A percentile compares a stretch with the other conserved stretches of the same genome.
Conservation (phyloP, 768 basidiomycete species). For the Russula earlei region DNA sequence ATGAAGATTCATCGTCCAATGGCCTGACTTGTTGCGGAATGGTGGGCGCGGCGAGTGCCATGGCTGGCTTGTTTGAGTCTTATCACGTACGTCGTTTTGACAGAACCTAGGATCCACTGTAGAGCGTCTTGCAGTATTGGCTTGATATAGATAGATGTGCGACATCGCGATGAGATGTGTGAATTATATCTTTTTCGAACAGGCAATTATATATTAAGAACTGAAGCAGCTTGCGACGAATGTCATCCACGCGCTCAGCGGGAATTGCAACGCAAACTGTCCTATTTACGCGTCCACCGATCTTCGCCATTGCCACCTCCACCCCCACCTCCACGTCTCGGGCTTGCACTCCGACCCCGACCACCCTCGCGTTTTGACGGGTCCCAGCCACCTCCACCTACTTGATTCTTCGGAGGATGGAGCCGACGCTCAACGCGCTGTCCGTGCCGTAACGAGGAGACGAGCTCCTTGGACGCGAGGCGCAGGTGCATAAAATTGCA, state of each 20-base stretch:
- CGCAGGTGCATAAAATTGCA: constrained; percentile 99
- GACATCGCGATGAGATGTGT: too few species aligned
- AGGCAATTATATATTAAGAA: too few species aligned
- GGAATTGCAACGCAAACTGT: too few species aligned
- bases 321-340: constrained; percentile 50
- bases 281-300: constrained; percentile 36
- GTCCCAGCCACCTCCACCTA: constrained; percentile 78
- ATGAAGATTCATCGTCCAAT: constrained; percentile 80
- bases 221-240: too few species aligned
- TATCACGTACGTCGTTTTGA: too few species aligned
- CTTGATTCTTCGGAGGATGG: constrained; percentile 53
- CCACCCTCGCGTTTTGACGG: constrained; percentile 60
- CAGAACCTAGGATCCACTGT: too few species aligned
- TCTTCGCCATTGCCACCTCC: constrained; percentile 64
- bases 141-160: too few species aligned
- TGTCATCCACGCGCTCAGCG: background rate
- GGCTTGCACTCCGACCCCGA: constrained; percentile 67
- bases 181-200: too few species aligned
- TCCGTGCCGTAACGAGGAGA: constrained; percentile 66
- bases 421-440: constrained; percentile 77
- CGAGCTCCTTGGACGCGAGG: constrained; percentile 76
- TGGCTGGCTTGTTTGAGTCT: constrained; percentile 52
- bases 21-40: constrained; percentile 51
- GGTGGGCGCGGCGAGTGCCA: constrained; percentile 39
- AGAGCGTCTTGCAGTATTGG: too few species aligned